Base-by-base conservation (phyloP, 1,284 basidiomycete genomes). In the Cryptococcus sp. region DNA sequence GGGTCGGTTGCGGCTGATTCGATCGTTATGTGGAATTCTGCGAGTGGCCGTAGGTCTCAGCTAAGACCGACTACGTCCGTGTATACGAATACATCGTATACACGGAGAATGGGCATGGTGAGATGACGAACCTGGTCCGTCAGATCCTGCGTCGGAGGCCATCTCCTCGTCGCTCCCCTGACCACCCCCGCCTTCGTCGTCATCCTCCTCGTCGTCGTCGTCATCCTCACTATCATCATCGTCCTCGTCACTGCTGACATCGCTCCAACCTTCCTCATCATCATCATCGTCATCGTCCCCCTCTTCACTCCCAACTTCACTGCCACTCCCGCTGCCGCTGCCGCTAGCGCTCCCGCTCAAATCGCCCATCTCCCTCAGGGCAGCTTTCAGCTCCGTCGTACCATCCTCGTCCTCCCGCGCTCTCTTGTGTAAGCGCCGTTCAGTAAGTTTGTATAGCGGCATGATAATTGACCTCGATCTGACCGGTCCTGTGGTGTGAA, bases 391-490 rank as follows among this genome's bases (percentile, higher is more conserved):
- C 22, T 84, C 85, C 57, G 90, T 85, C 6, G 90, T 69, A 0
- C 87, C 88, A 38, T 87, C 80, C 54, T 85, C 84, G 71, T 88
- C 87, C 61, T 88, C 88, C 64, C 86, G 81, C 70, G 86, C 82
- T 61, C 82, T 83, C 67, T 84, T 87, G 67, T 82, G 82, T 40
- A 83, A 81, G 54, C 87, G 83, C 73, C 86, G 88, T 66, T 87
- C 85, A 10, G 90, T 83, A 60, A 90, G 84, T 79, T 93, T 92
- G 83, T 90, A 93, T 86, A 94, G 60, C 19, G 72, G 72, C 72
- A 74, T 74, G 6, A 45, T 90, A 62, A 27, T 52, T 25, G 19
- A 16, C 39, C 23, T 27, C 50, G n/a, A 39, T 40, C 10, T 13
- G 13, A 49, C 20, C 25, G 15, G 47, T 25, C 6, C 25, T 25